Evolutionary conservation across 2,329 filamentous ascomycete genomes (phyloP), one percentile per base, ranked within the genome.

Genomic region (Microascus cirrosus): DNA sequence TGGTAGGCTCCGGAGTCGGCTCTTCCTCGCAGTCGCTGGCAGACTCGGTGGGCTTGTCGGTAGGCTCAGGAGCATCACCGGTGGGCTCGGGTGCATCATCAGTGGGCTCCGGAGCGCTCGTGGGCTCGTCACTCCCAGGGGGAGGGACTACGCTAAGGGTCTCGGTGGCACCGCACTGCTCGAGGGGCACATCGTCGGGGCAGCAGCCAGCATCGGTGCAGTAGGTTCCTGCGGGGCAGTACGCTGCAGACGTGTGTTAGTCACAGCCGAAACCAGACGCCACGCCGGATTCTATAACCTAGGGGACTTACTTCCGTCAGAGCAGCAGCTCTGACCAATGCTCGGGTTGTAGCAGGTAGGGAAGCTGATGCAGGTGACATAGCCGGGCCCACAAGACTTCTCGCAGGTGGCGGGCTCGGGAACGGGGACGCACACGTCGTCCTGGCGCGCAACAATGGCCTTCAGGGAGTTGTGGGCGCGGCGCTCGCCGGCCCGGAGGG

Each of bases 121-220:
- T 32, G 28, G 28, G 28, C 28, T 32, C 20, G 24, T 48, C 54
- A 7, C 20, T 28, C 2, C 22, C 20, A 12, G 54, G 34, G 48
- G 55, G 55, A n/a, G 39, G 55, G 55, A 51, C 51, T 24, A 35
- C 36, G 45, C 39, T 56, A 8, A 56, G 39, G 25, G 64, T 55
- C 22, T 2, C 20, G 24, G 45, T 53, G 12, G 58, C 58, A 22
- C 50, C 50, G 54, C 58, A 59, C 18, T 59, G 54, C 35, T 53
- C 58, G 15, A 59, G 58, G 20, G 54, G 54, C 12, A 13, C 12
- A 15, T 53, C 54, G 50, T 59, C 42, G 34, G 54, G 54, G 24
- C 58, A 59, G 58, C 58, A 59, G 20, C 58, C 58, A 6, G 35
- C 54, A 18, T 59, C 36, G 54, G 58, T 59, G 54, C 58, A 59